Percentiles rank a stretch among this genome's conserved stretches.
Conservation (phyloP, 2,329 filamentous ascomycete species). For the Penicillium sp. region DNA sequence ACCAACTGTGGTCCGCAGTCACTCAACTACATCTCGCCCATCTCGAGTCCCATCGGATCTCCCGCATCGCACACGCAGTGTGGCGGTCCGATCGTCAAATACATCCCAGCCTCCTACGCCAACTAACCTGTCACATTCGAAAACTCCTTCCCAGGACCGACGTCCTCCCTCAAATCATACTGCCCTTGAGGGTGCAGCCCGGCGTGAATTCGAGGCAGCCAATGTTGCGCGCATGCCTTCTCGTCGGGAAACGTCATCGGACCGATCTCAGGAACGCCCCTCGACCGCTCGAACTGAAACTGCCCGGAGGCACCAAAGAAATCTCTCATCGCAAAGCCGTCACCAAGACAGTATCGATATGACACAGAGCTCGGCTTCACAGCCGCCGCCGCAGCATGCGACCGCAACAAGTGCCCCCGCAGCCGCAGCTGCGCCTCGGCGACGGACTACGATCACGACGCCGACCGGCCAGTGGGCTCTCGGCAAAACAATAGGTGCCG, state of each 20-base stretch:
- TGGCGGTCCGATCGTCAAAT: conserved; percentile 40
- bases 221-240: conserved; percentile 59
- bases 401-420: conserved; percentile 29
- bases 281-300: conserved; percentile 53
- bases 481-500: conserved; percentile 94
- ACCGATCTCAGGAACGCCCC: conserved; percentile 48
- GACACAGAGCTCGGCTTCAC: conserved; percentile 47
- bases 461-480: conserved; percentile 90
- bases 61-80: conserved; percentile 47
- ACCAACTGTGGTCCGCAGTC: conserved; percentile 49
- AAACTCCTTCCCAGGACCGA: conserved; percentile 43
- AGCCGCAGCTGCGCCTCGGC: conserved; percentile 39
- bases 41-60: conserved; percentile 41
- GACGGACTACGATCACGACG: conserved; percentile 80
- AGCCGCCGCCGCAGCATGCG: conserved; percentile 52
- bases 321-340: conserved; percentile 40
- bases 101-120: conserved; percentile 34
- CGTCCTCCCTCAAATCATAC: conserved; percentile 47
- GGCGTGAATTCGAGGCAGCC: conserved; percentile 71
- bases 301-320: conserved; percentile 42
- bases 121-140: conserved; percentile 32
- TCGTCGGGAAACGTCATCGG: conserved; percentile 63
- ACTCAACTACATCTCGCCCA: conserved; percentile 48
- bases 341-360: conserved; percentile 45
- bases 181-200: conserved; percentile 53